These are phyloP conservation scores for Monosporascus ibericus DNA, from an alignment of 2,329 filamentous ascomycete genomes.

Conservation along the genomic window DNA sequence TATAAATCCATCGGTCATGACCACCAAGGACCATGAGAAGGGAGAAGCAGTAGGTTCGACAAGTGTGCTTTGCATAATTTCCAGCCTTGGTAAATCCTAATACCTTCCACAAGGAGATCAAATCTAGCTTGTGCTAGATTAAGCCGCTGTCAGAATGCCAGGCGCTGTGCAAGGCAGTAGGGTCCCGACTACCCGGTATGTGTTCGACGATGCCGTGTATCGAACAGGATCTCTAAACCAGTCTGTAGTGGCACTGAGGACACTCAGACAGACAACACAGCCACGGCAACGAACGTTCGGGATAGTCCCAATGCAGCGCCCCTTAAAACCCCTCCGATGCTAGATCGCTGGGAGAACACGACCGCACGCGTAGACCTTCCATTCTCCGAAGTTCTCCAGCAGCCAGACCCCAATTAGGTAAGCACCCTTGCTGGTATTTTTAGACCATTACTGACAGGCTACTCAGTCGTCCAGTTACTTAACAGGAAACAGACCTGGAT, in stretches of 20 bases:
- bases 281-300: background rate
- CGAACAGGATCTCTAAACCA: background rate
- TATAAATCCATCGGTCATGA: background rate
- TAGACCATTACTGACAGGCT: slow-evolving; percentile 7
- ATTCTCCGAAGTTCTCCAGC: slow-evolving; percentile 20
- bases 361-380: slow-evolving; percentile 18
- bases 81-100: background rate
- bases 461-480: slow-evolving; percentile 4
- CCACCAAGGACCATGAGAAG: background rate
- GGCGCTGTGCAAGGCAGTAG: background rate
- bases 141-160: background rate
- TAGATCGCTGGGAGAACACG: slow-evolving; percentile 19
- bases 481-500: slow-evolving; percentile 7
- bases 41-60: background rate
- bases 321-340: slow-evolving; percentile 9
- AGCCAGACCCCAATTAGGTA: slow-evolving; percentile 14
- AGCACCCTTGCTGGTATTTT: background rate
- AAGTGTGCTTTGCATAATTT: background rate
- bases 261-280: background rate
- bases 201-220: background rate
- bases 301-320: background rate
- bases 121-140: background rate
- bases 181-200: background rate
- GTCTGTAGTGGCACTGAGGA: background rate
- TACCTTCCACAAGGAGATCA: background rate